Evolutionary conservation across 352 stramenopile species (phyloP), one percentile per base, ranked within the genome.

Genomic region (Phytophthora europaea): DNA sequence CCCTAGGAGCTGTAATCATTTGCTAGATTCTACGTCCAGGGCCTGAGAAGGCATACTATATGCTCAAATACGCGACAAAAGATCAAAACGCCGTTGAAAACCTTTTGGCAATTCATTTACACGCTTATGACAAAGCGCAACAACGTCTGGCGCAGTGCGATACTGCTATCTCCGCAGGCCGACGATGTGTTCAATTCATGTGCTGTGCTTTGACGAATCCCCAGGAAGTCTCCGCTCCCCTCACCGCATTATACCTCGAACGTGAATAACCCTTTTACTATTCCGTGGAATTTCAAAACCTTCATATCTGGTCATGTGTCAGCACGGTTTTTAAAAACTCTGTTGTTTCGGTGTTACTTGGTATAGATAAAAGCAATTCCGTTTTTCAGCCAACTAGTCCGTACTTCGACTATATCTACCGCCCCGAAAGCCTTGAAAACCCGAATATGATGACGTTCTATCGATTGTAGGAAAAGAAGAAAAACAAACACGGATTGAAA

Each of bases 21-120:
- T 12, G 23, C 22, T 62, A 15, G 16, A 23, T 48, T 18, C 26
- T 12, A 26, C 48, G 8, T 48, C 8, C 13, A 65, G 64, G 64
- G 16, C 54, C 55, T 1, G 45, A 70, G 13, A 70, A 70, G 16
- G 54, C 53, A 1, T 70, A 55, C 23, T 70, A 70, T 31, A 54
- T 59, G 43, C 51, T 70, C 12, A 65, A 65, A 48, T 70, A 70
- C 47, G 20, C 64, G 12, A 61, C 55, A 2, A 70, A 70, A n/a
- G 47, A 34, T 12, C 55, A 47, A 57, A 59, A 60, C 43, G 48
- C 3, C 9, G 48, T 70, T 3, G 64, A 63, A 31, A 53, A 65
- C 8, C 64, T 45, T 12, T 43, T 36, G 4, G 54, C 63, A 15
- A 56, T 64, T 7, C 45, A 64, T 20, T 15, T 64, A n/a, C 54